A percentile compares a stretch with the other conserved stretches of the same genome.
Evolutionary conservation across 2,329 filamentous ascomycete species (phyloP).

Genomic region (Aspergillus pseudoglaucus): DNA sequence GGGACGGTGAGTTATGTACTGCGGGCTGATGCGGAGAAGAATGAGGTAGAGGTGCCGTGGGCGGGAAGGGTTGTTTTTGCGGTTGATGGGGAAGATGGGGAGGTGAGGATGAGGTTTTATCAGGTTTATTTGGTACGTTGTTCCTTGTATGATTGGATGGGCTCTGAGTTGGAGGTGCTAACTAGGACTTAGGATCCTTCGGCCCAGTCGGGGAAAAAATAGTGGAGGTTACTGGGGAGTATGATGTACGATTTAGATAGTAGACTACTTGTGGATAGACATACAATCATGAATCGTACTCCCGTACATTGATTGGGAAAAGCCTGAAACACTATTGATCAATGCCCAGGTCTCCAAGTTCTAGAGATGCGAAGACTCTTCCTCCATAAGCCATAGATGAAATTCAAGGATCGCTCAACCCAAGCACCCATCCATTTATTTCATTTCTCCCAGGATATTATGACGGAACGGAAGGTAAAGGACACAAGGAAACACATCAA

Average conservation of each 20-base stretch:
- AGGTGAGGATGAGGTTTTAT: conserved; percentile 33
- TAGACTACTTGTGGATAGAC: background rate
- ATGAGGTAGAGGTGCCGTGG: conserved; percentile 32
- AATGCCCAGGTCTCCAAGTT: no score
- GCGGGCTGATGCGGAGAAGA: conserved; percentile 17
- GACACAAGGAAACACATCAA: conserved; percentile 7
- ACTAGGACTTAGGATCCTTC: conserved; percentile 24
- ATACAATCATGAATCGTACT: no score
- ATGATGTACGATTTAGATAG: background rate
- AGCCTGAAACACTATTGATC: no score
- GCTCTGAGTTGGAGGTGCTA: background rate
- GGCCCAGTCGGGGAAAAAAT: conserved; percentile 30
- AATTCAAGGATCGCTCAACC: background rate
- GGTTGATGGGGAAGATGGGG: conserved; percentile 9
- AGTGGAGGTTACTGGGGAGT: no score
- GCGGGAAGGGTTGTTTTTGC: conserved; percentile 32
- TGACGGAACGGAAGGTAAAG: conserved; percentile 11
- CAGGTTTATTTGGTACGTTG: conserved; percentile 34
- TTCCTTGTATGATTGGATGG: background rate
- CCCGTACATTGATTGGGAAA: no score
- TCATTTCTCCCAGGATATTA: conserved; percentile 3
- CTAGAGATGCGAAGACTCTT: no score
- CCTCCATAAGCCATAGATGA: no score
- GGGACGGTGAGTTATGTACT: conserved; percentile 31
- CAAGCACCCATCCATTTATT: background rate